A percentile compares a stretch with the other conserved stretches of the same genome.
phyloP scores from a whole-genome alignment of 345 rosid genomes.

The Linum lewisii region DNA sequence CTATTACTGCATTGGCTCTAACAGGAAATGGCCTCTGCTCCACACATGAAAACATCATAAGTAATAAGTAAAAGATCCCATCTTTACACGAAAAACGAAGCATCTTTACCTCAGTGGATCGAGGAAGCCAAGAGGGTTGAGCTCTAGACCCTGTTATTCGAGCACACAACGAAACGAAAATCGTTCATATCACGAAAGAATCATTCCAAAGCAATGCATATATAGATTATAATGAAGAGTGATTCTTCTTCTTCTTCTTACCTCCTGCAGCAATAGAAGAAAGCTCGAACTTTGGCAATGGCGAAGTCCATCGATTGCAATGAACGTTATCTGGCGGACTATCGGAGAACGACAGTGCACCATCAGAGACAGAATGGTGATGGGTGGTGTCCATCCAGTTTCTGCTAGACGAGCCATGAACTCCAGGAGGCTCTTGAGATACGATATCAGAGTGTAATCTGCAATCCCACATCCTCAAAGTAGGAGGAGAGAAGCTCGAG shows the following conservation, averaged over 20 bases:
- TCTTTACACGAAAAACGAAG: constrained; percentile 5
- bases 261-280: constrained; percentile 38
- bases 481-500: constrained; percentile 73
- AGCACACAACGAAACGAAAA: constrained; percentile 8
- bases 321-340: constrained; percentile 46
- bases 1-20: constrained; percentile 28
- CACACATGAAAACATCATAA: constrained; percentile 13
- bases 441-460: constrained; percentile 45
- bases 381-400: constrained; percentile 43
- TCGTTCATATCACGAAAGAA: not conserved
- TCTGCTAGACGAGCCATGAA: constrained; percentile 39
- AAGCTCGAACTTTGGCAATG: constrained; percentile 33
- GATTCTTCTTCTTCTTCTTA: constrained; percentile 13
- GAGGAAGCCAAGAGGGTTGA: constrained; percentile 35
- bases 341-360: constrained; percentile 44
- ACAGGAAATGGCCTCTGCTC: constrained; percentile 38
- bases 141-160: constrained; percentile 36
- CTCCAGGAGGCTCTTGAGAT: constrained; percentile 28
- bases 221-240: too few species aligned
- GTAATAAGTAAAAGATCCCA: constrained; percentile 3
- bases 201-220: too few species aligned
- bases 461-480: constrained; percentile 54
- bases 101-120: constrained; percentile 41
- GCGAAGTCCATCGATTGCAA: constrained; percentile 54
- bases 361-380: constrained; percentile 65